Conservation (phyloP, 179 eudicot species). For the Nepenthes alata region DNA sequence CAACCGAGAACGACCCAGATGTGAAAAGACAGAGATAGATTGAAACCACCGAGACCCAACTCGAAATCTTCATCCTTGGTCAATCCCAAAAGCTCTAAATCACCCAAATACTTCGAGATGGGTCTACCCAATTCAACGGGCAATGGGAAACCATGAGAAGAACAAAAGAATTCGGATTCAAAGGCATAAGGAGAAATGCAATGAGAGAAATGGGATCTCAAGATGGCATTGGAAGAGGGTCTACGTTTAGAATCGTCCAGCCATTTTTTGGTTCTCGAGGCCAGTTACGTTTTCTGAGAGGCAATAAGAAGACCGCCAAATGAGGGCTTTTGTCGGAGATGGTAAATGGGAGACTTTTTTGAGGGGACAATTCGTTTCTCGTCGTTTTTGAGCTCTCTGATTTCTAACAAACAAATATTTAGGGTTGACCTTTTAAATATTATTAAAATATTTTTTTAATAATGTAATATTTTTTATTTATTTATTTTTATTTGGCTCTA, state of each 20-base stretch:
- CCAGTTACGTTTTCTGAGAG: neutral
- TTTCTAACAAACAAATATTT: no score
- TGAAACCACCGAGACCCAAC: conserved; percentile 28
- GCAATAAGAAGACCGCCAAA: neutral
- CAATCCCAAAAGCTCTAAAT: conserved; percentile 6
- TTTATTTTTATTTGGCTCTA: no score
- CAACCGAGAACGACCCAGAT: conserved; percentile 39
- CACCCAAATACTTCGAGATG: conserved; percentile 4
- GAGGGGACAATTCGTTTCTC: no score
- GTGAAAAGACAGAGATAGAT: conserved; percentile 16
- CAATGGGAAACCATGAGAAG: neutral
- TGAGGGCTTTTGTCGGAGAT: conserved; percentile 1
- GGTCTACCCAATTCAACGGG: conserved; percentile 8
- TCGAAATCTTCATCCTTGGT: conserved; percentile 31
- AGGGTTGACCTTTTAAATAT: no score
- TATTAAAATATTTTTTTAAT: no score
- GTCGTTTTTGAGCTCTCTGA: no score
- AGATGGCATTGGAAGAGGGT: conserved; percentile 6
- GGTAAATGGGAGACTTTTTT: conserved; percentile 9
- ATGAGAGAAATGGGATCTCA: conserved; percentile 7
- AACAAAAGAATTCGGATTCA: neutral
- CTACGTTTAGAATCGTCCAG: conserved; percentile 13
- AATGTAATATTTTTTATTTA: no score
- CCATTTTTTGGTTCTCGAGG: conserved; percentile 5
- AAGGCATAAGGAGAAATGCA: conserved; percentile 1